Conservation (phyloP, 768 basidiomycete genomes). For the Rhodosporidiobolus sp. region DNA sequence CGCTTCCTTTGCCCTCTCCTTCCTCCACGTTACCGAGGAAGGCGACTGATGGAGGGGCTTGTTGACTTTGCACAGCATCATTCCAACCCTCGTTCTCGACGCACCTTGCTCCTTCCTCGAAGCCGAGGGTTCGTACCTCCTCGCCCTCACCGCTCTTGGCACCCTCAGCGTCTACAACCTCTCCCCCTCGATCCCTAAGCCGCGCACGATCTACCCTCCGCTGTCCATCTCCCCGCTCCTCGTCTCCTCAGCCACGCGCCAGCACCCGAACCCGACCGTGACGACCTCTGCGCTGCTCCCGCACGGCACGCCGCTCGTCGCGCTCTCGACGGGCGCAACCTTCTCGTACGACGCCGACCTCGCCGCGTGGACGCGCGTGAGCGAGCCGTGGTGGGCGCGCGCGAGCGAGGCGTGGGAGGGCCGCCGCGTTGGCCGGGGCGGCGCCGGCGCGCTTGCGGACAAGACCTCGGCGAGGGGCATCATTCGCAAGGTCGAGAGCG, state of each 20-base stretch:
- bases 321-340: slow-evolving; percentile 70
- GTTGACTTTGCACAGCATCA: slow-evolving; percentile 61
- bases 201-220: slow-evolving; percentile 64
- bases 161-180: slow-evolving; percentile 70
- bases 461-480: slow-evolving; percentile 18
- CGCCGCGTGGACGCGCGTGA: slow-evolving; percentile 67
- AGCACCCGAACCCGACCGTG: slow-evolving; percentile 51
- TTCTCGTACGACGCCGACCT: slow-evolving; percentile 74
- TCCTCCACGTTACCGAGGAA: not conserved
- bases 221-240: slow-evolving; percentile 63
- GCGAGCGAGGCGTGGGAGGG: slow-evolving; percentile 81
- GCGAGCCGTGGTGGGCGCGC: slow-evolving; percentile 78
- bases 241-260: slow-evolving; percentile 55
- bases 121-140: slow-evolving; percentile 61
- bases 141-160: slow-evolving; percentile 70
- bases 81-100: slow-evolving; percentile 72
- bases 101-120: slow-evolving; percentile 68
- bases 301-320: slow-evolving; percentile 74
- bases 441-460: not conserved
- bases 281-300: slow-evolving; percentile 65
- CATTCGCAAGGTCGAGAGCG: slow-evolving; percentile 40
- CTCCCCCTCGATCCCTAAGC: slow-evolving; percentile 56
- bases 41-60: too few relatives aligned
- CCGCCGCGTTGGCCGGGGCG: slow-evolving; percentile 47
- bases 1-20: not conserved